A percentile compares a stretch with the other conserved stretches of the same genome.
Evolutionary conservation across 495 filamentous ascomycete genomes (phyloP).

Genomic region (Tetracladium setigerum): DNA sequence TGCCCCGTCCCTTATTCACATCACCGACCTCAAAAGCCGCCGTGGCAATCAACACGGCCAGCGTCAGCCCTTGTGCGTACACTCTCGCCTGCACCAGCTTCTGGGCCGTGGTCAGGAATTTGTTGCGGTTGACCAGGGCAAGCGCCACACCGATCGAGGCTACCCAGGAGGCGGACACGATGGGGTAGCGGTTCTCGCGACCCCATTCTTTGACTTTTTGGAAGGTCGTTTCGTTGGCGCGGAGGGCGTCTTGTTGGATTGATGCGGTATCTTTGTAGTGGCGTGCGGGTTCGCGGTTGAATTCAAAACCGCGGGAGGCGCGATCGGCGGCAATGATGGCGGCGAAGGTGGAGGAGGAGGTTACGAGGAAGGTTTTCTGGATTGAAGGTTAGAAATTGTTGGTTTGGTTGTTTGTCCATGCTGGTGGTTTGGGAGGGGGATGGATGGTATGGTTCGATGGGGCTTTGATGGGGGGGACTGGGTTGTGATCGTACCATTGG

Average conservation of each 20-base stretch:
- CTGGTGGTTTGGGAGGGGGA: no score
- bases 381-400: conserved; percentile 68
- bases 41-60: conserved; percentile 79
- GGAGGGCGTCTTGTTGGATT: conserved; percentile 31
- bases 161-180: conserved; percentile 79
- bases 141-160: conserved; percentile 73
- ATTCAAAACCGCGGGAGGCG: conserved; percentile 66
- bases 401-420: no score
- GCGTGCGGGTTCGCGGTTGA: conserved; percentile 53
- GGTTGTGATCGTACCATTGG: no score
- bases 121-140: conserved; percentile 69
- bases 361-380: conserved; percentile 85
- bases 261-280: conserved; percentile 57
- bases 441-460: no score
- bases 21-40: conserved; percentile 88
- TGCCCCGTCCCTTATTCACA: conserved; percentile 64
- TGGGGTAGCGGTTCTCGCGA: conserved; percentile 77
- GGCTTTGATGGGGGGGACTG: no score
- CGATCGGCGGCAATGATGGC: conserved; percentile 84
- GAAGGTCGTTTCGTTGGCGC: conserved; percentile 44
- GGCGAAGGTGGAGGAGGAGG: conserved; percentile 71
- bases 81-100: conserved; percentile 97
- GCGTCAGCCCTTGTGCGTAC: conserved; percentile 92
- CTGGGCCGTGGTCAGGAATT: conserved; percentile 66
- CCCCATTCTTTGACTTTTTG: conserved; percentile 53